Evolutionary conservation across 495 filamentous ascomycete genomes (phyloP), one percentile per base, ranked within the genome.

Genomic region (Lineolata rhizophorae): DNA sequence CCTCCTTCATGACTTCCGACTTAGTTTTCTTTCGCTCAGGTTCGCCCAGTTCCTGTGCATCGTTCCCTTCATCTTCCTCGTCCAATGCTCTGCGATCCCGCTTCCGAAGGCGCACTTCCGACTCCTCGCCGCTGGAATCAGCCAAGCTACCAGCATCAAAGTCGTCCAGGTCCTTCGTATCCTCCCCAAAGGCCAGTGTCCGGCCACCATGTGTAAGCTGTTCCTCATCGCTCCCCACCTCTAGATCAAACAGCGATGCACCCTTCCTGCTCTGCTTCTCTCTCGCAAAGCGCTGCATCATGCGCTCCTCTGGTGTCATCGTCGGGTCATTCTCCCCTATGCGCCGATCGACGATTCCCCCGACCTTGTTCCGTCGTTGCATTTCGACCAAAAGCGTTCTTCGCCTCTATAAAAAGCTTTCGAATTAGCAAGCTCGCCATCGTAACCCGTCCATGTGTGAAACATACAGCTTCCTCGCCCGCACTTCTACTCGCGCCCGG

Each of bases 321-420:
- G 66, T 73, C 13, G 83, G 77, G 46, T 99, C 84, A 39, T 87
- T 77, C 54, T 99, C 87, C 51, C 90, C 87, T 51, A 99, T 92
- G 35, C 87, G 76, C 39, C 79, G 70, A 57, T 99, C 87, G 34
- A 87, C 47, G 41, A 99, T 76, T 16, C 87, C 84, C 35, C 87
- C 87, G 16, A 79, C 71, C 55, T 93, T 95, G 49, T 84, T 79
- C 3, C 76, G 67, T 20, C 65, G 61, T 45, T 82, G 73, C 62
- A 95, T 78, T 42, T 95, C 84, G 6, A 75, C 66, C 13, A 94
- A 53, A 4, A 93, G 61, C 1, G 83, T 91, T 53, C 71, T 60
- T 3, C 75, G 64, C 29, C 82, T 66, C 74, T 84, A 47, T 30
- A 36, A 36, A 38, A 32, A 30, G 21, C 12, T 20, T 26, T 3